Conservation (phyloP, 768 basidiomycete genomes). For the Brasilioporus rufonigricans region DNA sequence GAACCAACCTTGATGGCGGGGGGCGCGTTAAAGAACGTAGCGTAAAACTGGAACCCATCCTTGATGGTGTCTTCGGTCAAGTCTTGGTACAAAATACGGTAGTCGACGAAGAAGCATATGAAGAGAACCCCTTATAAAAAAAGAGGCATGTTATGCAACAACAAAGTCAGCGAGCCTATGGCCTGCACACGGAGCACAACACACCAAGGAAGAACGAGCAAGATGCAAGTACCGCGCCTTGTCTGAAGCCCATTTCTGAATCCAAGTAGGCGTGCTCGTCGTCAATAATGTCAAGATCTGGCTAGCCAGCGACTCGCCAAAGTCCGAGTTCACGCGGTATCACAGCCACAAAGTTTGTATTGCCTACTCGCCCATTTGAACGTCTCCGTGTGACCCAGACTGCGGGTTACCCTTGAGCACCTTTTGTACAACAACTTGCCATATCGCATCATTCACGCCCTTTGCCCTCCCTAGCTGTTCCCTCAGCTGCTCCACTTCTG, state of each 20-base stretch:
- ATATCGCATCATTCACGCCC: constrained; percentile 91
- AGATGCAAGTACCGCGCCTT: constrained; percentile 84
- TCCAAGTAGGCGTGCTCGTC: not conserved
- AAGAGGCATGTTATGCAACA: not conserved
- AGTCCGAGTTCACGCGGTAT: constrained; percentile 16
- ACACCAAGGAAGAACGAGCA: constrained; percentile 88
- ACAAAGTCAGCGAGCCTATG: constrained; percentile 2
- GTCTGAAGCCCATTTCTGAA: constrained; percentile 75
- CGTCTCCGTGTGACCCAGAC: not conserved
- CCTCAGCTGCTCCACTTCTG: constrained; percentile 62
- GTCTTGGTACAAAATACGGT: constrained; percentile 72
- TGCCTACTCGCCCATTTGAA: constrained; percentile 9
- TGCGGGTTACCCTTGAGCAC: constrained; percentile 35
- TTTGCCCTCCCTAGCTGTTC: constrained; percentile 81
- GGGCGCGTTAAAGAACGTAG: constrained; percentile 90
- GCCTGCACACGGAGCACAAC: constrained; percentile 28
- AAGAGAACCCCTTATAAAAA: constrained; percentile 63
- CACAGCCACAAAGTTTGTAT: constrained; percentile 18
- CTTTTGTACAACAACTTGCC: constrained; percentile 78
- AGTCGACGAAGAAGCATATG: constrained; percentile 86
- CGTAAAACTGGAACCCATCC: constrained; percentile 88
- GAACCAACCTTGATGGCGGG: constrained; percentile 83
- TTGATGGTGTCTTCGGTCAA: constrained; percentile 61
- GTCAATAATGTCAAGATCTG: not conserved
- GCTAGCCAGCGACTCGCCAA: too few relatives aligned